These are phyloP conservation scores for Venturia aucupariae DNA, from an alignment of 2,329 filamentous ascomycete species.

Conservation along the genomic window DNA sequence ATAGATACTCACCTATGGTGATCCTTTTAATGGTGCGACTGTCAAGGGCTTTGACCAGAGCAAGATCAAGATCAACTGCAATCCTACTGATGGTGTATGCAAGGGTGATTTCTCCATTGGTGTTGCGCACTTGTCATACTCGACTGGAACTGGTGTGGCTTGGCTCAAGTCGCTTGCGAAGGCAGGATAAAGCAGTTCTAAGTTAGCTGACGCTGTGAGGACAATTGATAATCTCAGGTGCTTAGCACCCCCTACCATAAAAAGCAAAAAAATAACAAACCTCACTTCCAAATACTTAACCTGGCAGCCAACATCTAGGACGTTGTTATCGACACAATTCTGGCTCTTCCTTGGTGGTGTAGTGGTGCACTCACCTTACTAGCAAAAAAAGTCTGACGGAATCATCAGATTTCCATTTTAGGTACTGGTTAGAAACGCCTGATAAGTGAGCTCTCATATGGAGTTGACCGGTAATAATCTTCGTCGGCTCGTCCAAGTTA, in stretches of 20 bases:
- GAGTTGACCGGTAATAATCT: too few species aligned
- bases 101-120: constrained; percentile 9
- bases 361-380: too few species aligned
- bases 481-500: too few species aligned
- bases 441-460: too few species aligned
- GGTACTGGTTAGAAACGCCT: background rate
- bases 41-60: background rate
- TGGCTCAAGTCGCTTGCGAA: constrained; percentile 6
- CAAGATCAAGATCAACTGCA: constrained; percentile 12
- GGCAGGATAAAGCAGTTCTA: background rate
- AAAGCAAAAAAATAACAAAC: background rate
- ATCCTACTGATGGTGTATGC: constrained; percentile 10
- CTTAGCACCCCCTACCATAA: background rate
- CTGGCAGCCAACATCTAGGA: too few species aligned
- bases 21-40: constrained; percentile 6
- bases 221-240: background rate
- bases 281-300: too few species aligned
- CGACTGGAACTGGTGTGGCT: background rate
- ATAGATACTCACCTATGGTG: constrained; percentile 7
- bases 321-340: too few species aligned
- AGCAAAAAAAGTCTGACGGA: too few species aligned
- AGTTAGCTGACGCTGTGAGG: background rate
- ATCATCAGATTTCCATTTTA: background rate
- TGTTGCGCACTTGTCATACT: constrained; percentile 9
- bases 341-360: too few species aligned